These are phyloP conservation scores for Paspalum vaginatum DNA, from an alignment of 176 grass and related monocot genomes.

Conservation along the genomic window DNA sequence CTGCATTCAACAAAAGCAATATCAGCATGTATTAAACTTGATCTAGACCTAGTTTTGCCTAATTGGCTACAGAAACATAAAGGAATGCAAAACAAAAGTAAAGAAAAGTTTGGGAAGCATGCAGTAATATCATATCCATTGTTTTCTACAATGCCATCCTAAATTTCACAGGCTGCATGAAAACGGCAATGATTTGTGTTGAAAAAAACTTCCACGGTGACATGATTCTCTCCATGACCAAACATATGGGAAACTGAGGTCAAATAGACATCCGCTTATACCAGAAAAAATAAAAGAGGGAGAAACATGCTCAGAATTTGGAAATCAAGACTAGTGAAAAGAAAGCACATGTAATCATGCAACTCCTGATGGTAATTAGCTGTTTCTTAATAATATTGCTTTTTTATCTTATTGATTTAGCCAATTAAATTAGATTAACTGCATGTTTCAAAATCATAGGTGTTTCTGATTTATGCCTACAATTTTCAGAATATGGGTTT, in stretches of 20 bases:
- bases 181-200: constrained; percentile 7
- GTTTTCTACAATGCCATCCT: not conserved
- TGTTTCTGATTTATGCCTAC: not conserved
- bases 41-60: not conserved
- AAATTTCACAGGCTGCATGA: not conserved
- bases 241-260: not conserved
- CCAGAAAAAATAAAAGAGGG: not conserved
- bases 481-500: too few relatives aligned
- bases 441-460: not conserved
- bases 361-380: not conserved
- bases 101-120: not conserved
- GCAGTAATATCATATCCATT: not conserved
- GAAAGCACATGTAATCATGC: not conserved
- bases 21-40: constrained; percentile 29
- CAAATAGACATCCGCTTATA: not conserved
- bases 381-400: not conserved
- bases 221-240: not conserved
- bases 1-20: constrained; percentile 55
- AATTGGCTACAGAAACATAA: not conserved
- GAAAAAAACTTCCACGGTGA: not conserved
- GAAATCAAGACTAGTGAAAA: not conserved
- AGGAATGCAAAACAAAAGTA: constrained; percentile 27
- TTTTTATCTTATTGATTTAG: not conserved
- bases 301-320: too few relatives aligned
- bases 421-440: not conserved